Base-by-base conservation (phyloP, 1,139 yeast genomes). In the Groenewaldozyma sp. region DNA sequence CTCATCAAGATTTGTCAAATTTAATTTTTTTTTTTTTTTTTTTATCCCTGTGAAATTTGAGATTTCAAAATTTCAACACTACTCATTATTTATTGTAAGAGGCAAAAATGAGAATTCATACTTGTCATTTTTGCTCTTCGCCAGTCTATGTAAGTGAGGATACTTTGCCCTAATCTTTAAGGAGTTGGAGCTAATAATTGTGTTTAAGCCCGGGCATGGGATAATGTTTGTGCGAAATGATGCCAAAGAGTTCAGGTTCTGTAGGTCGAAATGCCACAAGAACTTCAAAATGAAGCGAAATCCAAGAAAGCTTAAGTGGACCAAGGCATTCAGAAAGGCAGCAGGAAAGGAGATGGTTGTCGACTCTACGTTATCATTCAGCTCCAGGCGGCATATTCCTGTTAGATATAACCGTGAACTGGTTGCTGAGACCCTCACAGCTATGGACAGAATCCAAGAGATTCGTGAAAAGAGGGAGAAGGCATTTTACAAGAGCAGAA, bases 321-420 rank as follows among this genome's bases (percentile, higher is more conserved):
- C 98, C 45, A 91, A 93, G 66, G 97, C 98, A 1, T 91, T 93
- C 75, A 80, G 99, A 70, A 91, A 91, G 65, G 95, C 97, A 45
- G 97, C 97, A 38, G 99, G 99, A 56, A 91, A 91, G 64, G 99
- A 91, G 63, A 76, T 91, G 72, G 96, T 94, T 36, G 97, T 91
- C 45, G 99, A 91, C 60, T 82, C 95, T 11, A 88, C 98, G 5
- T 74, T 91, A 59, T 84, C 97, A 1, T 91, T 93, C 64, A 95
- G 95, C 45, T 87, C 94, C 48, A 83, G 97, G 69, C 83, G 98
- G 72, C 88, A 93, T 58, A 94, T 91, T 41, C 99, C 98, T 34
- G 96, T 91, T 40, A 78, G 98, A 64, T 91, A 91, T 67, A 91
- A 93, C 71, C 78, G 99, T 69, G 96, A 91, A 59, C 73, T 91